phyloP scores from a whole-genome alignment of 345 rosid genomes.

The Conringia planisiliqua region DNA sequence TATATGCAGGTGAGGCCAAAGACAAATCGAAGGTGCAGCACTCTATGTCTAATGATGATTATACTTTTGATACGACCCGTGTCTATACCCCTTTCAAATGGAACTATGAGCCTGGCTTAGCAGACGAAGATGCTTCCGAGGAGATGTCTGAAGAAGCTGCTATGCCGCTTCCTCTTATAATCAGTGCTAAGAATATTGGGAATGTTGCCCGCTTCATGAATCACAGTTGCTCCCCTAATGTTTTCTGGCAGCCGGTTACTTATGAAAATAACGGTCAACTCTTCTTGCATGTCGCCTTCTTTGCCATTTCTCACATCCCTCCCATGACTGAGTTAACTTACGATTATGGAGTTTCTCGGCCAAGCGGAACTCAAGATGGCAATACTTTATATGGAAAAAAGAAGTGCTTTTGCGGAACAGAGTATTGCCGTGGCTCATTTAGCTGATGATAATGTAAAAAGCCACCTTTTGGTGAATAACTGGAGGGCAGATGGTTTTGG shows the following conservation, averaged over 20 bases:
- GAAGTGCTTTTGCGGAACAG: conserved; percentile 70
- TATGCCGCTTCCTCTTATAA: conserved; percentile 58
- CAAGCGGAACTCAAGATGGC: conserved; percentile 32
- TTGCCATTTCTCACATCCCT: conserved; percentile 68
- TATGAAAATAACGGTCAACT: conserved; percentile 42
- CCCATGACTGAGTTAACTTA: conserved; percentile 85
- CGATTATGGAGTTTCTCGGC: conserved; percentile 56
- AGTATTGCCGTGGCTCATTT: conserved; percentile 60
- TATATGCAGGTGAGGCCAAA: conserved; percentile 80
- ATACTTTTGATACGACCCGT: conserved; percentile 60
- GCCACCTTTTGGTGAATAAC: neutral
- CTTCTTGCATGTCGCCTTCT: conserved; percentile 58
- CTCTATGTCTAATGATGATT: conserved; percentile 49
- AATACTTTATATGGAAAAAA: conserved; percentile 35
- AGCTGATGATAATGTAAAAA: conserved; percentile 31
- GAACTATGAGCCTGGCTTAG: conserved; percentile 47
- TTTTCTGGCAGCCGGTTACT: conserved; percentile 81
- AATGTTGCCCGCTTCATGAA: conserved; percentile 93
- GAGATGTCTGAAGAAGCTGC: conserved; percentile 44
- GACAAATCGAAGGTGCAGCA: conserved; percentile 43
- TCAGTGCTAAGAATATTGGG: conserved; percentile 73
- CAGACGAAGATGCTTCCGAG: conserved; percentile 34
- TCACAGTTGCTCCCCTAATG: conserved; percentile 83
- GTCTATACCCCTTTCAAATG: conserved; percentile 46
- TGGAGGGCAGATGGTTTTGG: conserved; percentile 5